Percentiles rank a stretch among this genome's conserved stretches.
phyloP scores from a whole-genome alignment of 2,329 filamentous ascomycete species.

The Chrysosporium keratinophilum region DNA sequence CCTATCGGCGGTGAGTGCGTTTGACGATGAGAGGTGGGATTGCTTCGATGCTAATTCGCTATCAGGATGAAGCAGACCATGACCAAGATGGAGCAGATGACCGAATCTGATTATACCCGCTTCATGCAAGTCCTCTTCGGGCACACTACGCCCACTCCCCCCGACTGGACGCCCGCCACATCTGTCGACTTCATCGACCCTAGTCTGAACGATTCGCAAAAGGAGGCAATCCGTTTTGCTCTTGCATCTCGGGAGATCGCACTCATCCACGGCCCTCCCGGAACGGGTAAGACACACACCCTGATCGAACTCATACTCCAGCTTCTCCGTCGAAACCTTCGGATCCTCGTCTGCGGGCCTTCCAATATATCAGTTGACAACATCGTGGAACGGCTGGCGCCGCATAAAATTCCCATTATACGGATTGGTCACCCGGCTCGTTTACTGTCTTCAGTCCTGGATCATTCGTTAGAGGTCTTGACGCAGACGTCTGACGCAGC shows the following conservation, averaged over 20 bases:
- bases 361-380: conserved; percentile 98
- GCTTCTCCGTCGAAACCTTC: conserved; percentile 59
- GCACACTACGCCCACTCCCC: conserved; percentile 43
- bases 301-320: conserved; percentile 94
- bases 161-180: conserved; percentile 37
- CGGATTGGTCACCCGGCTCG: conserved; percentile 88
- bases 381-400: conserved; percentile 81
- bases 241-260: conserved; percentile 71
- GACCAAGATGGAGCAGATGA: conserved; percentile 47
- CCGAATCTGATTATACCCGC: conserved; percentile 45
- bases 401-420: conserved; percentile 75
- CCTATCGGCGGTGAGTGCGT: conserved; percentile 46
- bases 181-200: conserved; percentile 46
- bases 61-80: conserved; percentile 56
- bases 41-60: conserved; percentile 1
- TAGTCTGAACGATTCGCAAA: conserved; percentile 51
- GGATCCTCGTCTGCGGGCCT: conserved; percentile 86
- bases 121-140: conserved; percentile 54
- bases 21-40: neutral
- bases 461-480: conserved; percentile 81
- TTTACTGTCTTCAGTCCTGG: conserved; percentile 74
- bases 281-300: conserved; percentile 94
- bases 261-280: conserved; percentile 87
- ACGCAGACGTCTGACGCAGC: conserved; percentile 85
- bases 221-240: conserved; percentile 64